Evolutionary conservation across 2,329 filamentous ascomycete genomes (phyloP), one percentile per base, ranked within the genome.

Genomic region (Stagonosporopsis rhizophila): DNA sequence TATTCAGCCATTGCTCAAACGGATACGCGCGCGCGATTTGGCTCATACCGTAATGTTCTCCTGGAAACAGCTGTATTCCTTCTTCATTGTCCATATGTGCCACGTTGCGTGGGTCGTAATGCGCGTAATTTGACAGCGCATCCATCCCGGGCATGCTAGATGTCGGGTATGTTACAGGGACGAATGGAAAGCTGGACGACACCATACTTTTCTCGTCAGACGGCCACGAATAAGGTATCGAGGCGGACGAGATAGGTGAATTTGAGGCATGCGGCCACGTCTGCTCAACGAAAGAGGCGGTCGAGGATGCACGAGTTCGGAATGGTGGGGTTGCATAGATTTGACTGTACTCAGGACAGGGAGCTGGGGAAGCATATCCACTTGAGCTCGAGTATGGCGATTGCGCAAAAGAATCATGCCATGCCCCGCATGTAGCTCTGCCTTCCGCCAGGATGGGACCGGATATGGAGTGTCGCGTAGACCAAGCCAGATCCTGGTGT

Each of bases 1-100:
- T 73, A 56, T 77, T 70, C 60, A 81, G 71, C 71, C 77, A 78
- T 59, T 76, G 70, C 52, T 77, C 66, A 70, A 66, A 75, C 44
- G 69, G 66, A 58, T 70, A 68, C 56, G 62, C 67, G 62, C 71
- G 58, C 55, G 65, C 58, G 47, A 69, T 52, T 65, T 70, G 68
- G 67, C 67, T 69, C 74, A 74, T 75, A 74, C 72, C 74, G 65
- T 75, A 75, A 59, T 66, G 62, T 59, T 75, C 66, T 37, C 71
- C 66, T 52, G 71, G 67, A 56, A 75, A 77, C 59, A 77, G 66
- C 32, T 72, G 60, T 37, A 52, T 52, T 28, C 68, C 67, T 58
- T 77, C 74, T 56, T 75, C 71, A 48, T 73, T 67, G 55, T 77
- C 75, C 56, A 72, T 67, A 52, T 75, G 73, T 30, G 62, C 60